Conservation (phyloP, 306 rosid genomes). For the Malus asiatica region DNA sequence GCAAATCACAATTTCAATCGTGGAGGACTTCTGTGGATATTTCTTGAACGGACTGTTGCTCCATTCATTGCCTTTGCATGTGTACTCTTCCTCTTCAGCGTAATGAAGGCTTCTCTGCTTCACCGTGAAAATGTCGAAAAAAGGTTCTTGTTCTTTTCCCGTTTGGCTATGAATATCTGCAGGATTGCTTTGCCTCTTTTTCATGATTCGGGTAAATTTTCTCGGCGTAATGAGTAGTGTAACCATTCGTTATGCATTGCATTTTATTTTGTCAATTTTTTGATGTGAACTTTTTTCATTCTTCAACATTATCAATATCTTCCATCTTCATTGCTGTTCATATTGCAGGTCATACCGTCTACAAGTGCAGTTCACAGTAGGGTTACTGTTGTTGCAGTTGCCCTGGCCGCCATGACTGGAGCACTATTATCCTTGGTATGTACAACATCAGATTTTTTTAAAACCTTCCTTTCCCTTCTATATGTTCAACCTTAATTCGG, state of each 20-base stretch:
- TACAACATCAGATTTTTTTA: not conserved
- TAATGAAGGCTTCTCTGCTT: conserved; percentile 10
- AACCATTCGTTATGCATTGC: no score
- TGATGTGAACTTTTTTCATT: no score
- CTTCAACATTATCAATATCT: not conserved
- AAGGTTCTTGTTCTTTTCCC: conserved; percentile 15
- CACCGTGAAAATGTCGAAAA: conserved; percentile 5
- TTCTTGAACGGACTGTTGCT: conserved; percentile 22
- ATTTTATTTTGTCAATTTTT: no score
- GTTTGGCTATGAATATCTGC: conserved; percentile 18
- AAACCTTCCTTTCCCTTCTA: not conserved
- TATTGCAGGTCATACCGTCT: conserved; percentile 11
- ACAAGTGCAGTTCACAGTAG: not conserved
- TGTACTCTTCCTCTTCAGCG: conserved; percentile 11
- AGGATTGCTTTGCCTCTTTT: conserved; percentile 23
- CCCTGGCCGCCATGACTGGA: conserved; percentile 5
- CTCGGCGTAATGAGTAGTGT: no score
- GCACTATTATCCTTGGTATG: conserved; percentile 16
- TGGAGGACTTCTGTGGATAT: conserved; percentile 23
- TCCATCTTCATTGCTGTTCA: not conserved
- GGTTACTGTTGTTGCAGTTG: conserved; percentile 14
- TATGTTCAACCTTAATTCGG: not conserved
- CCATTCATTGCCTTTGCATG: conserved; percentile 5
- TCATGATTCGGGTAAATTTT: conserved; percentile 10
- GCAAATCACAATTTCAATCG: conserved; percentile 16